Evolutionary conservation across 306 rosid species (phyloP).

Genomic region (Hylodesmum podocarpum): DNA sequence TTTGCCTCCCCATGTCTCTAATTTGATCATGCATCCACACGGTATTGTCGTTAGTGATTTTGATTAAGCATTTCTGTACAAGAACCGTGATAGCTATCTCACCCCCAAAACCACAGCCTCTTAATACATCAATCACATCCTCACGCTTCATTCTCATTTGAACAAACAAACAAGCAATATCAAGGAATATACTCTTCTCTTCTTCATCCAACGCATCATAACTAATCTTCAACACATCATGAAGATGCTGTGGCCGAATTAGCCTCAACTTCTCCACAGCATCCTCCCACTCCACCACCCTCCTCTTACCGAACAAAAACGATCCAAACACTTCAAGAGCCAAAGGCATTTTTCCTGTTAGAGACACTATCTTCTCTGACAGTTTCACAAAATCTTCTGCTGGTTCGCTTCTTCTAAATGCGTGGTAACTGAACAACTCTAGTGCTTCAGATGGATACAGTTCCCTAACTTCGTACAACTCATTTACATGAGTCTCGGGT

Average conservation of each 20-base stretch:
- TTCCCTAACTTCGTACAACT: slow-evolving; percentile 47
- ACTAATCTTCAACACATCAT: slow-evolving; percentile 62
- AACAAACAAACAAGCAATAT: slow-evolving; percentile 59
- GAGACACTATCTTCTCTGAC: slow-evolving; percentile 49
- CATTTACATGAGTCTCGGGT: not conserved
- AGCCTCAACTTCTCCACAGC: slow-evolving; percentile 38
- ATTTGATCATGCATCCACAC: slow-evolving; percentile 74
- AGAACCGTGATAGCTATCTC: slow-evolving; percentile 46
- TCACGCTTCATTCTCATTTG: slow-evolving; percentile 45
- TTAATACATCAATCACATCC: slow-evolving; percentile 48
- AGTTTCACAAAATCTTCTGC: not conserved
- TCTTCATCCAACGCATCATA: slow-evolving; percentile 48
- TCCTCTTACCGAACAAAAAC: slow-evolving; percentile 48
- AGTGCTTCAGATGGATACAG: slow-evolving; percentile 35
- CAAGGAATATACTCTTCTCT: slow-evolving; percentile 55
- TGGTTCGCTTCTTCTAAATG: slow-evolving; percentile 49
- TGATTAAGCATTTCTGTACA: slow-evolving; percentile 50
- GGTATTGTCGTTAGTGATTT: slow-evolving; percentile 32
- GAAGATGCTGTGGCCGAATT: slow-evolving; percentile 48
- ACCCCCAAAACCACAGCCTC: slow-evolving; percentile 59
- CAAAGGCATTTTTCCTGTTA: slow-evolving; percentile 63
- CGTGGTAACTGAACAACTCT: slow-evolving; percentile 59
- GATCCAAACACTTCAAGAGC: slow-evolving; percentile 75
- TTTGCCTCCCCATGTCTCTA: slow-evolving; percentile 73
- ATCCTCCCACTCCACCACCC: slow-evolving; percentile 49